Evolutionary conservation across 2,329 filamentous ascomycete genomes (phyloP), one percentile per base, ranked within the genome.

Genomic region (Nothophaeocryptopus gaeumannii): DNA sequence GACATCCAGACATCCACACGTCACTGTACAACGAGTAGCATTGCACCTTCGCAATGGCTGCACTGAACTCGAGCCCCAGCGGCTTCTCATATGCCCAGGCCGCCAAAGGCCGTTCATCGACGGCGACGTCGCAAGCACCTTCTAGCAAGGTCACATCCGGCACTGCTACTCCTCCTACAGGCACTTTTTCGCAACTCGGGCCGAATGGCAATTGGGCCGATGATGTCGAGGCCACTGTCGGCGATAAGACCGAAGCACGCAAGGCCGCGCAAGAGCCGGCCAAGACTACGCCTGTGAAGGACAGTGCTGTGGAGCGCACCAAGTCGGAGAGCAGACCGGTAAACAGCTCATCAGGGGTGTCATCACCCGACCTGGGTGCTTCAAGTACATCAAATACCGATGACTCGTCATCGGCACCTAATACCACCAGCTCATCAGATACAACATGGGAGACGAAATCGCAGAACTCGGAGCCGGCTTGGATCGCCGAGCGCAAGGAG

Each of bases 1-100:
- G 34, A 29, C 47, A 48, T 42, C 30, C 47, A 41, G 40, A 53
- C 36, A 36, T 35, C 33, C 42, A 37, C 29, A 29, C 30, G 32
- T n/a, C 41, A 39, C 35, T 30, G 32, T 48, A 45, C 41, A 46
- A 14, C 16, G 12, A 46, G 46, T 47, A 51, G 49, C 40, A 45
- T 50, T 49, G 42, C 40, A 44, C 30, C 32, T 31, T 44, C 43
- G 50, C 47, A 51, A 65, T 65, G 63, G 61, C 60, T 53, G 60
- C 58, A 38, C 51, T 53, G 34, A 58, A 39, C 37, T 50, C 55
- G 29, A 65, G 63, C 61, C 60, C 64, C 16, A 61, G 61, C 37
- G 65, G 65, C 60, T 96, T 96, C 69, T 96, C 92, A 53, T 97
- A 97, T 72, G 92, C 92, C 64, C 90, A 96, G 79, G 92, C 92